A percentile compares a stretch with the other conserved stretches of the same genome.
These are phyloP conservation scores for Roridomyces roridus DNA, from an alignment of 768 basidiomycete species.

Conservation along the genomic window DNA sequence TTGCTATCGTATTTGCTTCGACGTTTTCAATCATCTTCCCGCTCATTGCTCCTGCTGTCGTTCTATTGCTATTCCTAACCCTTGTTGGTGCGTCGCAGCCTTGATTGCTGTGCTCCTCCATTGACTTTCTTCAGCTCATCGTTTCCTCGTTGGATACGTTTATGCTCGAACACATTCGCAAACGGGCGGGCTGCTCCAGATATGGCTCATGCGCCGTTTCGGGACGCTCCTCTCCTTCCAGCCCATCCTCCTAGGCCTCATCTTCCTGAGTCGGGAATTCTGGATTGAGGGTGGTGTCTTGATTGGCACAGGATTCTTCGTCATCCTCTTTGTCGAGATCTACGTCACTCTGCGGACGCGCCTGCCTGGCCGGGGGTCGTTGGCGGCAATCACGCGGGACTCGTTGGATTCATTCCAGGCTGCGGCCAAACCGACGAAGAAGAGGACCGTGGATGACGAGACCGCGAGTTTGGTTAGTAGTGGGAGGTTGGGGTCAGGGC, in stretches of 20 bases:
- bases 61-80: constrained; percentile 67
- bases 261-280: constrained; percentile 67
- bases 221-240: constrained; percentile 76
- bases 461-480: constrained; percentile 55
- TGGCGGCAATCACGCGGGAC: constrained; percentile 62
- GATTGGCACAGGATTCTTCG: constrained; percentile 56
- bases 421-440: constrained; percentile 46
- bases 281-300: constrained; percentile 79
- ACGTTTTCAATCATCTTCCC: constrained; percentile 81
- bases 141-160: constrained; percentile 80
- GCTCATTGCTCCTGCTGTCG: constrained; percentile 73
- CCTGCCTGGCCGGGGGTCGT: constrained; percentile 51
- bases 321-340: constrained; percentile 64
- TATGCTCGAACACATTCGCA: constrained; percentile 75
- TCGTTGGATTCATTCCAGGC: constrained; percentile 60
- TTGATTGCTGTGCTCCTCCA: too few relatives aligned
- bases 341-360: constrained; percentile 60
- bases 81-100: constrained; percentile 72
- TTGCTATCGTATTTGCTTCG: constrained; percentile 75
- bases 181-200: constrained; percentile 75
- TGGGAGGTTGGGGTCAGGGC: constrained; percentile 35
- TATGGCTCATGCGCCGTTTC: constrained; percentile 78
- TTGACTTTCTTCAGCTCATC: constrained; percentile 74
- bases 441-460: constrained; percentile 52
- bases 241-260: constrained; percentile 76